phyloP scores from a whole-genome alignment of 805 yeast genomes.

The Saccharomycopsis microspora region DNA sequence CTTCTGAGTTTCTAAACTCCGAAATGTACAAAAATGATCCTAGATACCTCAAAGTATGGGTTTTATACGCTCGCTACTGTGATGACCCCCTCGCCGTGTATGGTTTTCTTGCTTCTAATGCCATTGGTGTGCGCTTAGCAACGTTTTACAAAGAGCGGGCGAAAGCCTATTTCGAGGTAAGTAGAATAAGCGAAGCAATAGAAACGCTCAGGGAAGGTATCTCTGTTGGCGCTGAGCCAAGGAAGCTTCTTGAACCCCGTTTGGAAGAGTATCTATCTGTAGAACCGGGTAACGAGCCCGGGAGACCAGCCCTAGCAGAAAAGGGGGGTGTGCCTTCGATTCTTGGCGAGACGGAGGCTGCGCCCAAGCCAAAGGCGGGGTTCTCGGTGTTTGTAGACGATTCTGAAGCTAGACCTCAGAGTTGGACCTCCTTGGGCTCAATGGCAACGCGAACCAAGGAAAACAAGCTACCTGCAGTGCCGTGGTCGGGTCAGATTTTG shows the following conservation, averaged over 20 bases:
- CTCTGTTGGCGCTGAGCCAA: slow-evolving; percentile 53
- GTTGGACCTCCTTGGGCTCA: slow-evolving; percentile 39
- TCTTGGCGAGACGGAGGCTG: background rate
- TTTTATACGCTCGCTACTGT: slow-evolving; percentile 57
- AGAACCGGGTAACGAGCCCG: slow-evolving; percentile 11
- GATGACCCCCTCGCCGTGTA: slow-evolving; percentile 65
- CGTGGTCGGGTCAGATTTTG: slow-evolving; percentile 58
- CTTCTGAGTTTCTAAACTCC: slow-evolving; percentile 54
- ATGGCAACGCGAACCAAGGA: slow-evolving; percentile 48
- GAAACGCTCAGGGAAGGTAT: slow-evolving; percentile 33
- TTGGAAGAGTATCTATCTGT: slow-evolving; percentile 30
- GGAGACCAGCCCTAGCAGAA: slow-evolving; percentile 8
- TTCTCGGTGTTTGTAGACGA: background rate
- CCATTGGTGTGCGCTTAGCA: slow-evolving; percentile 59
- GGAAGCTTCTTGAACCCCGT: slow-evolving; percentile 30
- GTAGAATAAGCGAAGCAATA: slow-evolving; percentile 33
- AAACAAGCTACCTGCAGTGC: slow-evolving; percentile 39
- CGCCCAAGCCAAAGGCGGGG: background rate
- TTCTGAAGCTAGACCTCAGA: background rate
- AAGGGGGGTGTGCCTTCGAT: slow-evolving; percentile 6
- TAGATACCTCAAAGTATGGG: slow-evolving; percentile 71
- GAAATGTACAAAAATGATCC: slow-evolving; percentile 71
- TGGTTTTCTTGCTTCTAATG: slow-evolving; percentile 55
- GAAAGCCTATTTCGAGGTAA: slow-evolving; percentile 41
- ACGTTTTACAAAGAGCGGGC: slow-evolving; percentile 76